Evolutionary conservation across 164 flowering plant species (phyloP), one percentile per base, ranked within the genome.

Genomic region (Vitis rupestris): DNA sequence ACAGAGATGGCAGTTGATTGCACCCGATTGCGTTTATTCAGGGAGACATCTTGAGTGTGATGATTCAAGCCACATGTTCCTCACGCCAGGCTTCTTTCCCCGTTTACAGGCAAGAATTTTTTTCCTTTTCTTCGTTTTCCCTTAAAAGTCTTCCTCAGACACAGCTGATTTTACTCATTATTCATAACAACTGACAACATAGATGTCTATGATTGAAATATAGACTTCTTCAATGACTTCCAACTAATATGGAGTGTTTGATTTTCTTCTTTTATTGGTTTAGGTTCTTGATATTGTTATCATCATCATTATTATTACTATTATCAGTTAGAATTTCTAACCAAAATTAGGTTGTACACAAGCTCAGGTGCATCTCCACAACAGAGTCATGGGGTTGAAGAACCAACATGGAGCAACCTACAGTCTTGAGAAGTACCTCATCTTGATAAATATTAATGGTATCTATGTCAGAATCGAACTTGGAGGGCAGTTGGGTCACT

Each of bases 61-160:
- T 77, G 98, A 93, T 79, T 95, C 97, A 63, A 87, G 89, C 76
- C 94, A 87, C 80, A 87, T 80, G 86, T 85, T 87, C 67, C 90
- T 95, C 62, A 87, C 98, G 3, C 92, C 97, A 37, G 93, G 91
- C 63, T 93, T 91, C 88, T 95, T 95, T 74, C 92, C 97, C 15
- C 86, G 89, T 58, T 77, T 95, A 71, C 98, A 91, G 98, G 99
- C 79, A 82, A 65, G 74, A 59, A 13, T 51, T 53, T 13, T 53
- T 67, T 49, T 53, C 29, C n/a, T 48, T 44, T 7, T 2, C 56
- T 56, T 55, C 19, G 16, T 30, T 9, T 37, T 37, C 44, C 44
- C 44, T 37, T 37, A 6, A 37, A 37, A 3, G 44, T 37, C 44
- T 23, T 23, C 27, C 27, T 23, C 27, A 23, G 27, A 37, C 7